Conservation (phyloP, 352 stramenopile genomes). For the Pythium sp. region DNA sequence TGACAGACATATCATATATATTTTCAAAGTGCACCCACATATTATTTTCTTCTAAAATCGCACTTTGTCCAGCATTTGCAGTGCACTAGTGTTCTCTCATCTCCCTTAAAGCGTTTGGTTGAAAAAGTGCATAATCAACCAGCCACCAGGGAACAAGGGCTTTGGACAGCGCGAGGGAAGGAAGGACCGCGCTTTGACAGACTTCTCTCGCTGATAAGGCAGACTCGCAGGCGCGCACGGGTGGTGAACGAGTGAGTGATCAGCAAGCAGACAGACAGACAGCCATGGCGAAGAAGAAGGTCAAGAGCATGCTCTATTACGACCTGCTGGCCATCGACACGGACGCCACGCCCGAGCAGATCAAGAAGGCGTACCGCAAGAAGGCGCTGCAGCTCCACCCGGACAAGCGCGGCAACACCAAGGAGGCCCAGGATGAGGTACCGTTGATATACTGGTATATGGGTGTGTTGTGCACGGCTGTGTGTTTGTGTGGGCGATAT, state of each 20-base stretch:
- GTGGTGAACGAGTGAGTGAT: not conserved
- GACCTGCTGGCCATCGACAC: conserved; percentile 75
- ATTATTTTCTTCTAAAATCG: too few species aligned
- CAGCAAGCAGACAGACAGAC: not conserved
- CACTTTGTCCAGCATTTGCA: too few species aligned
- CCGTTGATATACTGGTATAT: not conserved
- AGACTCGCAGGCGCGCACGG: not conserved
- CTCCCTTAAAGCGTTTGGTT: too few species aligned
- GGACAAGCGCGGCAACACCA: conserved; percentile 83
- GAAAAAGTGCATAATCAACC: too few species aligned
- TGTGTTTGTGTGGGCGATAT: not conserved
- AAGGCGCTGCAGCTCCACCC: conserved; percentile 92
- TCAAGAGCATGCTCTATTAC: conserved; percentile 75
- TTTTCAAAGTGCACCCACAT: too few species aligned
- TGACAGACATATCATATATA: too few species aligned
- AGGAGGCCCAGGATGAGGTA: conserved; percentile 76
- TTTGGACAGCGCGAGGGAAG: too few species aligned
- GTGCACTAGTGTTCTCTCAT: too few species aligned
- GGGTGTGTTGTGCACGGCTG: not conserved
- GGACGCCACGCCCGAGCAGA: conserved; percentile 73
- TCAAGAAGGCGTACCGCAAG: conserved; percentile 92
- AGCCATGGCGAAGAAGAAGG: conserved; percentile 51
- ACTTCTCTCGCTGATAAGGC: too few species aligned
- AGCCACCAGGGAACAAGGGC: too few species aligned
- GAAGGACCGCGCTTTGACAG: too few species aligned